A percentile compares a stretch with the other conserved stretches of the same genome.
Evolutionary conservation across 768 basidiomycete genomes (phyloP).

Genomic region (Cystobasidium onofrii): DNA sequence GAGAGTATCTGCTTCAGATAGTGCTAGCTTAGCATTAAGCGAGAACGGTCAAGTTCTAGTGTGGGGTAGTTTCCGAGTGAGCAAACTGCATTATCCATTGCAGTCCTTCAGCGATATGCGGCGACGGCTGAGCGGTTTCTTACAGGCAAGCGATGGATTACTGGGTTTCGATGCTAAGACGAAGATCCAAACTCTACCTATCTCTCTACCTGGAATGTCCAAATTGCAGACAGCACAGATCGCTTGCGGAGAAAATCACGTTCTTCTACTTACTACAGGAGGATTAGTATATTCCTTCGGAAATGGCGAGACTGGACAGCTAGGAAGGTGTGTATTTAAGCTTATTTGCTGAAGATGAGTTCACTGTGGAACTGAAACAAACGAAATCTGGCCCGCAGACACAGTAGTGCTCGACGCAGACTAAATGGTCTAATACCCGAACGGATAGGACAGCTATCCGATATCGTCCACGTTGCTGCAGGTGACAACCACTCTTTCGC

Average conservation of each 20-base stretch:
- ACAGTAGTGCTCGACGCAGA: slow-evolving; percentile 55
- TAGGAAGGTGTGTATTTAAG: slow-evolving; percentile 81
- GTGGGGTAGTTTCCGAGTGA: slow-evolving; percentile 83
- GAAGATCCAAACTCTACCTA: slow-evolving; percentile 60
- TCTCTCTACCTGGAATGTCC: slow-evolving; percentile 44
- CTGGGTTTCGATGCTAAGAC: slow-evolving; percentile 65
- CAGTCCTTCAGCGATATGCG: neutral
- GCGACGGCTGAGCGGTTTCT: neutral
- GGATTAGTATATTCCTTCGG: slow-evolving; percentile 86
- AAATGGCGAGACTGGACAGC: slow-evolving; percentile 78
- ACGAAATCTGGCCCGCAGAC: no score
- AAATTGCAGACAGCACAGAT: slow-evolving; percentile 45
- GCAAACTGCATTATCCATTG: slow-evolving; percentile 24
- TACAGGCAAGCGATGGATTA: slow-evolving; percentile 58
- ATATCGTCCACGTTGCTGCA: slow-evolving; percentile 64
- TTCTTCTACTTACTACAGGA: slow-evolving; percentile 76
- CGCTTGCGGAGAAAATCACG: slow-evolving; percentile 77
- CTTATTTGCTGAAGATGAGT: no score
- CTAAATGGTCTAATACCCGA: slow-evolving; percentile 83
- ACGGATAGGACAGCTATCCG: slow-evolving; percentile 63
- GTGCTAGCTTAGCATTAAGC: slow-evolving; percentile 74
- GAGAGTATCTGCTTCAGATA: slow-evolving; percentile 73
- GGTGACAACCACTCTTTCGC: slow-evolving; percentile 86
- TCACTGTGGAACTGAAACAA: no score
- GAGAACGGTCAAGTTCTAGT: slow-evolving; percentile 69